Conservation (phyloP, 2,329 filamentous ascomycete species). For the Lecanicillium sp. region DNA sequence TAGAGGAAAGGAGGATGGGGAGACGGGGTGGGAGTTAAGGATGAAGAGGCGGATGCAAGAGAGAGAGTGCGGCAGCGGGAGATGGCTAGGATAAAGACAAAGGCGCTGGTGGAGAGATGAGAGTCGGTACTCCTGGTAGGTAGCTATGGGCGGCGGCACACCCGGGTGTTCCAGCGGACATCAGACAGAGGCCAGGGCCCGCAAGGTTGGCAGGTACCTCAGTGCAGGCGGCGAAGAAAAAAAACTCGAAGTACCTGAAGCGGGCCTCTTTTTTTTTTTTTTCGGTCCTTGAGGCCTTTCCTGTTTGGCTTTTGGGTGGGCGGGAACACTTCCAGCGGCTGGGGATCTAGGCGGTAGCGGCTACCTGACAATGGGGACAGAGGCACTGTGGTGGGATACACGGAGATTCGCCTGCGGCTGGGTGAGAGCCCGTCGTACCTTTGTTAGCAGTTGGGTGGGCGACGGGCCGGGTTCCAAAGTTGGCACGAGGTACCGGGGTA, state of each 20-base stretch:
- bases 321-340: not conserved
- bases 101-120: conserved; percentile 8
- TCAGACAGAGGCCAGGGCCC: conserved; percentile 1
- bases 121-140: no score
- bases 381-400: no score
- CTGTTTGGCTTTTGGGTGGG: not conserved
- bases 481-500: no score
- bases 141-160: no score
- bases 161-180: conserved; percentile 8
- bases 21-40: conserved; percentile 12
- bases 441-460: no score
- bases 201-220: no score
- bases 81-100: conserved; percentile 11
- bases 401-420: no score
- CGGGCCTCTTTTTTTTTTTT: conserved; percentile 1
- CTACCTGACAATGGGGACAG: no score
- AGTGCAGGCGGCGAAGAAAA: not conserved
- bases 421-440: no score
- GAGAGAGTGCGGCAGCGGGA: conserved; percentile 14
- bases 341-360: not conserved
- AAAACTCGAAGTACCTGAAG: not conserved
- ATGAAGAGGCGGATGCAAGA: conserved; percentile 14
- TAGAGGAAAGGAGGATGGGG: conserved; percentile 11
- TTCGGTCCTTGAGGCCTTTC: not conserved
- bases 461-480: no score